Evolutionary conservation across 371 early-diverging fungal species (phyloP).

Genomic region (Lichtheimia ornata): DNA sequence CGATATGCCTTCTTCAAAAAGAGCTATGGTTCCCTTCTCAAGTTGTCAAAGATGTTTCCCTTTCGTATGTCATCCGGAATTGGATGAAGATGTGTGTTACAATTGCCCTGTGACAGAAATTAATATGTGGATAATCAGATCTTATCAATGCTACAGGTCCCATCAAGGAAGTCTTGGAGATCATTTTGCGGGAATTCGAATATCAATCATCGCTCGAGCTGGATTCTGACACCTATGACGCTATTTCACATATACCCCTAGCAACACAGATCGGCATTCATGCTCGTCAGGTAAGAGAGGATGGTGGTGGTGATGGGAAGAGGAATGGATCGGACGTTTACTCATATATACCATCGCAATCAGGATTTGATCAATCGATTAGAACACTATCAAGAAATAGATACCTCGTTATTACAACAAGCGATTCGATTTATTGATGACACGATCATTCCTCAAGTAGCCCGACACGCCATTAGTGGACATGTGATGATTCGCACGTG

Average conservation of each 20-base stretch:
- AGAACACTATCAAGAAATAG: slow-evolving; percentile 63
- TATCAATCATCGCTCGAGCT: slow-evolving; percentile 69
- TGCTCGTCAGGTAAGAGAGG: slow-evolving; percentile 48
- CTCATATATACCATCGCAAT: no score
- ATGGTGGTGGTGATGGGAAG: not conserved
- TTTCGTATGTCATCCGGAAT: slow-evolving; percentile 53
- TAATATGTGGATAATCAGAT: slow-evolving; percentile 31
- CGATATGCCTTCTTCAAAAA: slow-evolving; percentile 68
- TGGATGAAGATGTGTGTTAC: not conserved
- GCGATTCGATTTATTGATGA: slow-evolving; percentile 62
- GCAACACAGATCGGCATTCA: slow-evolving; percentile 68
- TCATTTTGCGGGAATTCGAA: slow-evolving; percentile 67
- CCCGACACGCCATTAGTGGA: slow-evolving; percentile 65
- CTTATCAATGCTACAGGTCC: slow-evolving; percentile 66
- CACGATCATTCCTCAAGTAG: slow-evolving; percentile 56
- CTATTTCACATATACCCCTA: slow-evolving; percentile 67
- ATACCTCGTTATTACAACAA: slow-evolving; percentile 47
- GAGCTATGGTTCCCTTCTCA: slow-evolving; percentile 64
- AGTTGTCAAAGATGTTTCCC: slow-evolving; percentile 67
- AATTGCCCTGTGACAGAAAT: no score
- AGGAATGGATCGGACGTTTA: not conserved
- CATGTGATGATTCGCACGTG: slow-evolving; percentile 66
- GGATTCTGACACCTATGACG: slow-evolving; percentile 62
- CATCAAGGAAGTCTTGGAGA: slow-evolving; percentile 65
- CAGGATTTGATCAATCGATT: slow-evolving; percentile 63